Evolutionary conservation across 2,329 filamentous ascomycete genomes (phyloP), one percentile per base, ranked within the genome.

Genomic region (Thermothelomyces thermophilus): DNA sequence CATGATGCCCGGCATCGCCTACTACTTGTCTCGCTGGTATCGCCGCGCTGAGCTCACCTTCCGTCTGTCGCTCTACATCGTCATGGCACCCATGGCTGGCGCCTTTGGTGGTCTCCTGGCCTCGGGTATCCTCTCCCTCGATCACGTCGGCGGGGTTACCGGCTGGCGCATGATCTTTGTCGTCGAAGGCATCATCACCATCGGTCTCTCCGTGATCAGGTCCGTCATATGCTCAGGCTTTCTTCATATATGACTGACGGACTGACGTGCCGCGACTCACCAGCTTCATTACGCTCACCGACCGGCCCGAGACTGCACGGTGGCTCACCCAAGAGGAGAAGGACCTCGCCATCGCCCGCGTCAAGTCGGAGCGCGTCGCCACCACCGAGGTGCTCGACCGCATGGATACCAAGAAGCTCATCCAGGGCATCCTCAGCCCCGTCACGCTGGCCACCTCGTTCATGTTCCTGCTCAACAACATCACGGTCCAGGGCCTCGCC

Each of bases 121-220:
- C 13, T 80, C 73, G 0, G 83, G 68, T 0, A 86, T 87, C 41
- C 67, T 86, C 8, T 79, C 70, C 0, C 71, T 87, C 5, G 65
- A 74, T 20, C 62, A 69, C 41, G 75, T 85, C 47, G 83, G 81
- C 6, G 63, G 69, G 3, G 65, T 86, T 0, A 68, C 67, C 20
- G 67, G 65, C 5, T 87, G 84, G 84, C 70, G 82, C 7, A 85
- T 86, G 82, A 84, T 87, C 45, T 87, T 87, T 48, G 76, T 74
- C 3, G 79, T 87, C n/a, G 84, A 87, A 62, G 84, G 84, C 17
- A 79, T 86, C 58, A 77, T 85, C 56, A 71, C 70, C 2, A 58
- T 64, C 52, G 68, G 70, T 1, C 63, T 86, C 0, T 69, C 74
- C 0, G 11, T 86, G 1, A 69, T 86, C 28, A 39, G 42, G 49